phyloP scores from a whole-genome alignment of 208 protist genomes.

The Leishmania turanica region DNA sequence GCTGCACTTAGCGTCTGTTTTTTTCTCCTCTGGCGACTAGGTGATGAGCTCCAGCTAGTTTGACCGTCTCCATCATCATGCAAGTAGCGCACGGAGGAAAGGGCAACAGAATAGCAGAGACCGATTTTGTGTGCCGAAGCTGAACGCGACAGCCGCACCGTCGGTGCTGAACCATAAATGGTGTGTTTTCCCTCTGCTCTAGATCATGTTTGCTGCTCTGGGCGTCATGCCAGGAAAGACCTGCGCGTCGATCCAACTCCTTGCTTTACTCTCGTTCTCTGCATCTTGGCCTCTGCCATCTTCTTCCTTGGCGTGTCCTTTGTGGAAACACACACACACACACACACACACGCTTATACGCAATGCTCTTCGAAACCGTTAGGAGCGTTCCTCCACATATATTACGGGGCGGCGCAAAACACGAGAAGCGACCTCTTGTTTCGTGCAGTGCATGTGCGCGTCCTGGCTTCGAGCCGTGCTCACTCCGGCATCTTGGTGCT shows the following conservation, averaged over 20 bases:
- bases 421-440: not conserved
- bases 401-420: too few species aligned
- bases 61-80: not conserved
- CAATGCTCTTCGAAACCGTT: not conserved
- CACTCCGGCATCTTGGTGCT: not conserved
- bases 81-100: not conserved
- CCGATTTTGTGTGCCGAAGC: not conserved
- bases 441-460: not conserved
- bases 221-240: not conserved
- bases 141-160: not conserved
- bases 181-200: not conserved
- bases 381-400: not conserved
- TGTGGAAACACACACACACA: not conserved
- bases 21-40: constrained; percentile 5
- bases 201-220: not conserved
- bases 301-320: not conserved
- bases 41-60: not conserved
- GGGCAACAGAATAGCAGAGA: not conserved
- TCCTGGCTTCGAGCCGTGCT: not conserved
- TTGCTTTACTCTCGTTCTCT: not conserved
- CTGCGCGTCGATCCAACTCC: not conserved
- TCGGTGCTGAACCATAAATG: not conserved
- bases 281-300: not conserved
- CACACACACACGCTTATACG: not conserved
- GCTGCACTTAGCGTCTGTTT: constrained; percentile 1